Conservation (phyloP, 164 flowering plant genomes). For the Sextonia rubra region DNA sequence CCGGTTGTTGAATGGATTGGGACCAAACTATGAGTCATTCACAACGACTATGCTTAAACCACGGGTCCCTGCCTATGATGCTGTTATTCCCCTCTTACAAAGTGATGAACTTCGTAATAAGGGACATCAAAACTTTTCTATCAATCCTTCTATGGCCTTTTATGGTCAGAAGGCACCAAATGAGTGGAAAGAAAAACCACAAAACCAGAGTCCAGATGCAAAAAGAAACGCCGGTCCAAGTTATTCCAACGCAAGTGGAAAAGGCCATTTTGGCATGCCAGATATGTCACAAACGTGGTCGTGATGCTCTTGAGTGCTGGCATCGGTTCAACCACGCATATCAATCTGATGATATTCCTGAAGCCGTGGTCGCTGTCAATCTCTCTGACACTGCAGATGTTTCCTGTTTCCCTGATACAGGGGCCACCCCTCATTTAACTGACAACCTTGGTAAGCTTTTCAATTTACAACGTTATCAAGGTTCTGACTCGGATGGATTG, state of each 20-base stretch:
- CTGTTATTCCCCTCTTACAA: no score
- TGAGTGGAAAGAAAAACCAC: no score
- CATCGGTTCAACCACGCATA: not conserved
- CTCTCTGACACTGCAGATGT: not conserved
- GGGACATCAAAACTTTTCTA: not conserved
- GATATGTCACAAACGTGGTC: not conserved
- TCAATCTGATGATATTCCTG: not conserved
- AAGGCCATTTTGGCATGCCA: no score
- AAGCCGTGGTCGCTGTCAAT: not conserved
- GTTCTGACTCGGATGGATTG: not conserved
- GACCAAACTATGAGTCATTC: no score
- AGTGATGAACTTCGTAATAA: not conserved
- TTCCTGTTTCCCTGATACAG: not conserved
- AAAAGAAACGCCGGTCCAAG: no score
- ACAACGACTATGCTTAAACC: no score
- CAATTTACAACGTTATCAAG: not conserved
- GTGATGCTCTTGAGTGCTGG: not conserved
- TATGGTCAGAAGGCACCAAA: no score
- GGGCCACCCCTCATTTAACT: no score
- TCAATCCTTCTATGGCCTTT: no score
- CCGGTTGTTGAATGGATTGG: no score
- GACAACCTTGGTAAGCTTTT: not conserved
- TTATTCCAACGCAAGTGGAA: no score
- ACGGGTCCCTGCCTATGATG: not conserved
- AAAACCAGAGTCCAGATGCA: no score